Percentiles rank a stretch among this genome's conserved stretches.
phyloP scores from a whole-genome alignment of 371 early-diverging fungal genomes.

The Syncephalis plumigaleata region DNA sequence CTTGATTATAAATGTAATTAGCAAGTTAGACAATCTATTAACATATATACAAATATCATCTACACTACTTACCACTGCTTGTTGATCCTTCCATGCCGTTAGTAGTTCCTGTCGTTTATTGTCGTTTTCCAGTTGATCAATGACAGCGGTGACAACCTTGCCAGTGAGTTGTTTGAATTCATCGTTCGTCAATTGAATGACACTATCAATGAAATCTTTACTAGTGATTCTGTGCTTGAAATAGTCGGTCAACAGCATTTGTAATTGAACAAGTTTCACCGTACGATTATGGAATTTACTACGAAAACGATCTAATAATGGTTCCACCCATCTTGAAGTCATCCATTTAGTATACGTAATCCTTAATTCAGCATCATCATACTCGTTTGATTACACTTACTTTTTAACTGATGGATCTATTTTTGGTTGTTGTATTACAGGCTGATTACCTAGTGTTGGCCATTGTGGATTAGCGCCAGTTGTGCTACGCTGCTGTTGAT shows the following conservation, averaged over 20 bases:
- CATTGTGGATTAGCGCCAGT: no score
- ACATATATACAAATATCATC: no score
- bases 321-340: background rate
- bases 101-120: constrained; percentile 42
- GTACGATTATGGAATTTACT: constrained; percentile 19
- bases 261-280: constrained; percentile 36
- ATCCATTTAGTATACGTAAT: no score
- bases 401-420: background rate
- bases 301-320: constrained; percentile 23
- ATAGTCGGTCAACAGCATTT: constrained; percentile 31
- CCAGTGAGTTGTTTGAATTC: constrained; percentile 20
- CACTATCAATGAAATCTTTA: constrained; percentile 30
- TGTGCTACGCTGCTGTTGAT: no score
- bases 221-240: constrained; percentile 24
- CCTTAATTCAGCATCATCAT: no score
- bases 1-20: no score
- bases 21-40: no score
- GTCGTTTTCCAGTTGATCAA: constrained; percentile 27
- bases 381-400: background rate
- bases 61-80: constrained; percentile 21
- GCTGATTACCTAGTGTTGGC: no score
- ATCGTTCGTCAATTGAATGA: constrained; percentile 23
- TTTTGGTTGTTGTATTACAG: no score
- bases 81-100: constrained; percentile 49
- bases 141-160: constrained; percentile 30